These are phyloP conservation scores for Orbilia blumenaviensis DNA, from an alignment of 2,329 filamentous ascomycete species.

Conservation along the genomic window DNA sequence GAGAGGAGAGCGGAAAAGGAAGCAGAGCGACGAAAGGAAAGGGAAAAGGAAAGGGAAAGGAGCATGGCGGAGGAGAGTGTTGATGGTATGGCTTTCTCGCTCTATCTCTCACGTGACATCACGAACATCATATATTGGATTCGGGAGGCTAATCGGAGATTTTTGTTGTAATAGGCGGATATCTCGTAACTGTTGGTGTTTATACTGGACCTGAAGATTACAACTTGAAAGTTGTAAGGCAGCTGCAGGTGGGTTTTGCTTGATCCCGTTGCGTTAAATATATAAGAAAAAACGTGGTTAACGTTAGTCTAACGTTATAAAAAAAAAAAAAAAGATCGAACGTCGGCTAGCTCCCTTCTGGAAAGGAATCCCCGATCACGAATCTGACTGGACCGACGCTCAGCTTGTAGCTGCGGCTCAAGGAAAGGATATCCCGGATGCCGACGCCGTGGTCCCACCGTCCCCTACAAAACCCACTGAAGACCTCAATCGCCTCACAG, in stretches of 20 bases:
- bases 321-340: slow-evolving; percentile 94
- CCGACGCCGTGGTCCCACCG: slow-evolving; percentile 78
- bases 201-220: slow-evolving; percentile 95
- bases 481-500: slow-evolving; percentile 75
- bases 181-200: slow-evolving; percentile 89
- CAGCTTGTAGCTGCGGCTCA: slow-evolving; percentile 92
- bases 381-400: slow-evolving; percentile 88
- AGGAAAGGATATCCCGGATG: slow-evolving; percentile 81
- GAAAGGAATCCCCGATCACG: slow-evolving; percentile 89
- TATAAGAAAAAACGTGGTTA: neutral
- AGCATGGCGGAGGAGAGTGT: slow-evolving; percentile 92
- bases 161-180: slow-evolving; percentile 72
- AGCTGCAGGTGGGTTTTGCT: slow-evolving; percentile 77
- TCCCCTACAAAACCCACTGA: slow-evolving; percentile 65
- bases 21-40: slow-evolving; percentile 83
- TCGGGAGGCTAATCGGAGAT: neutral
- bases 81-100: slow-evolving; percentile 67
- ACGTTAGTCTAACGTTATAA: slow-evolving; percentile 4
- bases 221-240: slow-evolving; percentile 84
- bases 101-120: slow-evolving; percentile 18
- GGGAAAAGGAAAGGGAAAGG: slow-evolving; percentile 84
- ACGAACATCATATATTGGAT: slow-evolving; percentile 1
- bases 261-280: neutral
- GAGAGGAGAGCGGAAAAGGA: slow-evolving; percentile 85
- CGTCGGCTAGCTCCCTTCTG: slow-evolving; percentile 92